phyloP scores from a whole-genome alignment of 164 flowering plant genomes.

The Tinospora cordifolia region DNA sequence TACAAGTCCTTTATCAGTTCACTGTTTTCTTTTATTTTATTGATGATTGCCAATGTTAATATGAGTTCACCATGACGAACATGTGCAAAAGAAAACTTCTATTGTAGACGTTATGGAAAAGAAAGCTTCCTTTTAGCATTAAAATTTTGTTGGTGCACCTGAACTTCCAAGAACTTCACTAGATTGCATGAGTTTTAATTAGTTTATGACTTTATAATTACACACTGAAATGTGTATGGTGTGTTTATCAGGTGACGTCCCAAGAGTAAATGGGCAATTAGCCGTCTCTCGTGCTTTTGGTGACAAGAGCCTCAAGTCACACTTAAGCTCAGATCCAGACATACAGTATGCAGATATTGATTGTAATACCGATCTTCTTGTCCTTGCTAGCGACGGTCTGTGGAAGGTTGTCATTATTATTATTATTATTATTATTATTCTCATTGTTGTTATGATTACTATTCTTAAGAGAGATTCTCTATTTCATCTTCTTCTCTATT shows the following conservation, averaged over 20 bases:
- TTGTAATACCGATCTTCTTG: slow-evolving; percentile 37
- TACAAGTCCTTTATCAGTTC: too few species aligned
- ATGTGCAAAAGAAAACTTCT: too few species aligned
- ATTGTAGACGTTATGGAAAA: too few species aligned
- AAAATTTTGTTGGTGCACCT: too few species aligned
- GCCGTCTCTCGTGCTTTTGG: slow-evolving; percentile 87
- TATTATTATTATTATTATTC: too few species aligned
- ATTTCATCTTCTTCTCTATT: neutral
- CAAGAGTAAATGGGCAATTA: slow-evolving; percentile 76
- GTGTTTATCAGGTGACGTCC: slow-evolving; percentile 57
- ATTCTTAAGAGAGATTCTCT: slow-evolving; percentile 9
- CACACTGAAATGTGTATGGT: neutral
- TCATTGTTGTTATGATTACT: slow-evolving; percentile 27
- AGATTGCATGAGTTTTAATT: neutral
- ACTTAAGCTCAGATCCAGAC: slow-evolving; percentile 71
- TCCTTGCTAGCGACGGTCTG: slow-evolving; percentile 75
- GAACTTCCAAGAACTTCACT: neutral
- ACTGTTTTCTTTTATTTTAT: too few species aligned
- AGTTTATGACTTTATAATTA: neutral
- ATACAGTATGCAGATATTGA: slow-evolving; percentile 40
- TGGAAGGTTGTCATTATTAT: slow-evolving; percentile 61
- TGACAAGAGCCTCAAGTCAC: slow-evolving; percentile 67
- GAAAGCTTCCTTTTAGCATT: too few species aligned
- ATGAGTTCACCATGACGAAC: too few species aligned
- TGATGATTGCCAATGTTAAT: too few species aligned